phyloP scores from a whole-genome alignment of 192 early-diverging fungal species.

The Pilaira anomala region DNA sequence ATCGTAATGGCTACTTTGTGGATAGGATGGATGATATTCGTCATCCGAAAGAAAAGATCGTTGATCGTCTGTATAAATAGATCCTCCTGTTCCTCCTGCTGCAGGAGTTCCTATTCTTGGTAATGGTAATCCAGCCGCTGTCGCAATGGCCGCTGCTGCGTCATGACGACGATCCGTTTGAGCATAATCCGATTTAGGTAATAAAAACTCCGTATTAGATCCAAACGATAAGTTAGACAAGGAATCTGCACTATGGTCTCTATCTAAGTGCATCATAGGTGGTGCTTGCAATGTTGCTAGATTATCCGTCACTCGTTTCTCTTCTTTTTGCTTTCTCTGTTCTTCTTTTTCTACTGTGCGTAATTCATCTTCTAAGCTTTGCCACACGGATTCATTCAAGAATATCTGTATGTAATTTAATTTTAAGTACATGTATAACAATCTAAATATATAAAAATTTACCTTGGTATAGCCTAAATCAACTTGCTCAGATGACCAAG shows the following conservation, averaged over 20 bases:
- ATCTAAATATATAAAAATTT: slow-evolving; percentile 2
- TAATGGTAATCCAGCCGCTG: slow-evolving; percentile 23
- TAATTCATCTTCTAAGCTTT: slow-evolving; percentile 77
- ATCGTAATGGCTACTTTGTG: slow-evolving; percentile 17
- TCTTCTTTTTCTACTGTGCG: slow-evolving; percentile 66
- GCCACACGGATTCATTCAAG: slow-evolving; percentile 77
- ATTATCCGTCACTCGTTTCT: slow-evolving; percentile 39
- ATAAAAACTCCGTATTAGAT: slow-evolving; percentile 25
- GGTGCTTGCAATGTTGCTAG: neutral
- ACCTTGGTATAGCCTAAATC: slow-evolving; percentile 55
- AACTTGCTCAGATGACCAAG: slow-evolving; percentile 56
- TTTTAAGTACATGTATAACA: neutral
- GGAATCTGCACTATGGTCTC: slow-evolving; percentile 27
- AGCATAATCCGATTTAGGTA: slow-evolving; percentile 9
- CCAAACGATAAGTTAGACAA: slow-evolving; percentile 31
- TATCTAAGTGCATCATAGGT: slow-evolving; percentile 10
- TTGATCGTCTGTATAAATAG: slow-evolving; percentile 38
- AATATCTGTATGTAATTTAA: slow-evolving; percentile 51
- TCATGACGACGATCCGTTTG: slow-evolving; percentile 11
- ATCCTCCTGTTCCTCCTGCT: slow-evolving; percentile 11
- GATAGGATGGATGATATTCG: slow-evolving; percentile 22
- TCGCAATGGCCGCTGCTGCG: slow-evolving; percentile 4
- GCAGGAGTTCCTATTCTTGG: neutral
- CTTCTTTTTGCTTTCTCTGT: slow-evolving; percentile 35
- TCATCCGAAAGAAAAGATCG: slow-evolving; percentile 40